Base-by-base conservation (phyloP, 2,329 filamentous ascomycete genomes). In the Phoma sp. region DNA sequence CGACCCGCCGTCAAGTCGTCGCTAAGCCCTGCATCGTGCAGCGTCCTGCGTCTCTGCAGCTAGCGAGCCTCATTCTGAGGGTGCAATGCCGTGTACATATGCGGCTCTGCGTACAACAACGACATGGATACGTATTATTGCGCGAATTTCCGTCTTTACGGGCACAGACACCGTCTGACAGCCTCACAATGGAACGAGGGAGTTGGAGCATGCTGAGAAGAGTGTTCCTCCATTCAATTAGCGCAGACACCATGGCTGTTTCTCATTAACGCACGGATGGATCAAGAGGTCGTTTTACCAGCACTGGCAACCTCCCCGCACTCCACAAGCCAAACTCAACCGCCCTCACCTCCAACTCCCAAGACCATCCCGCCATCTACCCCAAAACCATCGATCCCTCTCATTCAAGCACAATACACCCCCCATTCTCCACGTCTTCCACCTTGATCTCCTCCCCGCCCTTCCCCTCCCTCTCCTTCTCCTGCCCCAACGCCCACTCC, bases 21-120 rank as follows among this genome's bases (percentile, higher is more conserved):
- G 34, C 51, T 49, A 49, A 32, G 23, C 33, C 45, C 21, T 49
- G 51, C 29, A 12, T 23, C 23, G 3, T 36, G 39, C 36, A 49
- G 11, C 21, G 12, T 49, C 11, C 38, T 47, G 30, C 37, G 5
- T 47, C 17, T 42, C 17, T 23, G 39, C 28, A 39, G 29, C 45
- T 49, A 49, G 51, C 29, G 51, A 54, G 51, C 51, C 51, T 54
- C 51, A 49, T 29, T 53, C 28, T 28, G 25, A 29, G 21, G 21
- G 7, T 29, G 45, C 20, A 7, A 7, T n/a, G 17, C 25, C 9
- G 9, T 47, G 26, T 28, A 28, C n/a, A 45, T 1, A 40, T 38
- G 45, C 46, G 51, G 45, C 45, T 49, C 45, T 49, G 45, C 21
- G 12, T 33, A 23, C n/a, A 30, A 15, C 33, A 18, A 18, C 18